Evolutionary conservation across 495 filamentous ascomycete genomes (phyloP).

Genomic region (Daldinia vernicosa): DNA sequence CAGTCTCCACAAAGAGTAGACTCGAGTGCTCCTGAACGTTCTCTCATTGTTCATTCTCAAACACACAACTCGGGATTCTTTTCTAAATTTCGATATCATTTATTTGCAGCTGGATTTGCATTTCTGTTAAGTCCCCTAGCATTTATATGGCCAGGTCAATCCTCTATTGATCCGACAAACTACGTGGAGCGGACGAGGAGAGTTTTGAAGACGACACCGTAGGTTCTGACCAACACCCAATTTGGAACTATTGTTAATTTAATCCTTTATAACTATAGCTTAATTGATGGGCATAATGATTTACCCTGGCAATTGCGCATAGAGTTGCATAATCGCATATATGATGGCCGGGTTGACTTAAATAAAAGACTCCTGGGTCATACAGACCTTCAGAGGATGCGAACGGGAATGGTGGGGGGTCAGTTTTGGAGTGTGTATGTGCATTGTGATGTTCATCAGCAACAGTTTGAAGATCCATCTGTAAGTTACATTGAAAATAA

Average conservation of each 20-base stretch:
- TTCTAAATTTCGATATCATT: conserved; percentile 28
- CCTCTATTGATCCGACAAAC: conserved; percentile 25
- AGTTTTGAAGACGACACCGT: conserved; percentile 34
- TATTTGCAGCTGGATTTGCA: conserved; percentile 31
- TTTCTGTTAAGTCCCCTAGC: conserved; percentile 29
- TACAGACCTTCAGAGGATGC: conserved; percentile 42
- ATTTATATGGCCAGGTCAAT: conserved; percentile 29
- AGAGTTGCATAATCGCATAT: conserved; percentile 46
- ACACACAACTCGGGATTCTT: conserved; percentile 21
- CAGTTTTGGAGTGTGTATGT: conserved; percentile 53
- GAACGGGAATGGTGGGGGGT: conserved; percentile 39
- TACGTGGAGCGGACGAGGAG: conserved; percentile 32
- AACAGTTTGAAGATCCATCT: conserved; percentile 39
- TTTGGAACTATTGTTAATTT: conserved; percentile 1
- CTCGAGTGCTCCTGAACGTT: conserved; percentile 2
- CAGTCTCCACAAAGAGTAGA: not conserved
- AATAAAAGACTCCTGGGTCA: conserved; percentile 41
- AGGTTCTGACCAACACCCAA: not conserved
- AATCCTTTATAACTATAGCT: not conserved
- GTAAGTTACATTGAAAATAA: conserved; percentile 14
- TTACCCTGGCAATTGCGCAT: conserved; percentile 46
- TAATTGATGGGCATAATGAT: conserved; percentile 51
- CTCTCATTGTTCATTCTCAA: conserved; percentile 28
- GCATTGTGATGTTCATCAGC: conserved; percentile 29
- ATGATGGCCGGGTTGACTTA: conserved; percentile 40